Conservation (phyloP, 73 alveolate genomes). For the Blepharisma stoltei region DNA sequence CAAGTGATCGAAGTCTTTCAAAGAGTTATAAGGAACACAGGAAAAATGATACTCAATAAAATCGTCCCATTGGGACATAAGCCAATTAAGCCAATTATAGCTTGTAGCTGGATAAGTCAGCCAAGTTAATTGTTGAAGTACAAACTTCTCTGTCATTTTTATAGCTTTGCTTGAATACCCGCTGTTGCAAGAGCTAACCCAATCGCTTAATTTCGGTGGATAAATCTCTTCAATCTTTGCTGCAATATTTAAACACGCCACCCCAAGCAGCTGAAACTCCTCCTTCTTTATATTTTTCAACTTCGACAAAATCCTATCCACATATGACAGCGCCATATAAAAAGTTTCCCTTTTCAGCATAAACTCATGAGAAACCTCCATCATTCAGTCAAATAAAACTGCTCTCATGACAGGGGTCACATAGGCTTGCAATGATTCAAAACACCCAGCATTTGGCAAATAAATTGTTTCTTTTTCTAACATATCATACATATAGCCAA, state of each 20-base stretch:
- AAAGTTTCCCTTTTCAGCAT: slow-evolving; percentile 81
- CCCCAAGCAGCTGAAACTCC: slow-evolving; percentile 82
- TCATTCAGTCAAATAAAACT: slow-evolving; percentile 91
- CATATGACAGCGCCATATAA: slow-evolving; percentile 68
- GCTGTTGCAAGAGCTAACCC: slow-evolving; percentile 62
- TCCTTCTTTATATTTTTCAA: slow-evolving; percentile 49
- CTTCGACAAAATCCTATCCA: slow-evolving; percentile 75
- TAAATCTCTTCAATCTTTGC: slow-evolving; percentile 87
- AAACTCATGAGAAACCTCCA: slow-evolving; percentile 92
- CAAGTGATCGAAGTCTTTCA: neutral
- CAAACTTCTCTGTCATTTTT: slow-evolving; percentile 30
- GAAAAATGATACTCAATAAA: slow-evolving; percentile 15
- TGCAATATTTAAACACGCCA: slow-evolving; percentile 78
- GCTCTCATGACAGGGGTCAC: slow-evolving; percentile 61
- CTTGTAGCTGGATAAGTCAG: slow-evolving; percentile 41
- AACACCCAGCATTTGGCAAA: slow-evolving; percentile 17
- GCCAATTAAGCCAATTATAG: slow-evolving; percentile 44
- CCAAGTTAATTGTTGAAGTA: slow-evolving; percentile 35
- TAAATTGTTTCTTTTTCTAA: neutral
- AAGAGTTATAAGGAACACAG: neutral
- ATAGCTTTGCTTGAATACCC: slow-evolving; percentile 57
- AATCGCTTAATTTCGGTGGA: slow-evolving; percentile 67
- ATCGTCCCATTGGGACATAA: slow-evolving; percentile 48
- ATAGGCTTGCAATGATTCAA: slow-evolving; percentile 13
- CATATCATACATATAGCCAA: neutral